Base-by-base conservation (phyloP, 2,329 filamentous ascomycete species). In the Aureobasidium sp. region DNA sequence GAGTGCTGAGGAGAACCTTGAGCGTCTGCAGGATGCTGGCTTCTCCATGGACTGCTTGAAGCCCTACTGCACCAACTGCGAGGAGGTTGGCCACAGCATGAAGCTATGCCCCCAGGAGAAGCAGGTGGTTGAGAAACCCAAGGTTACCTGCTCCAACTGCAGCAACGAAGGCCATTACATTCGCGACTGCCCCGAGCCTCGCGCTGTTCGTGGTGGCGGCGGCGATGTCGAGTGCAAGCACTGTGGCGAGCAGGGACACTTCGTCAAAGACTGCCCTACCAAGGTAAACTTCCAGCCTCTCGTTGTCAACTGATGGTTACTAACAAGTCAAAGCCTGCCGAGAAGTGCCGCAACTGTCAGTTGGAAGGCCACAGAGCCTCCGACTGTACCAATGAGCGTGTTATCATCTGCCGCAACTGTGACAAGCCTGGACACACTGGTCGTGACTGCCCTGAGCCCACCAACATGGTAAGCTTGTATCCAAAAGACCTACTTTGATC, bases 381-480 rank as follows among this genome's bases (percentile, higher is more conserved):
- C 37, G 72, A 73, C 3, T 74, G 72, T 63, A 63, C 63, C 27
- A 71, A 74, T 27, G 70, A 72, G 67, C 69, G 69, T 32, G 66
- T 68, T 32, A 66, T 73, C 27, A 67, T 63, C 47, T 74, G 73
- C 67, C 69, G 70, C 58, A 74, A 67, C 55, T 68, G 67, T 37
- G 48, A 53, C 27, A 25, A 59, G 27, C 36, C 62, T 21, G 64
- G 64, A 15, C 83, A 86, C 65, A 74, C 83, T 66, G 76, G 82
- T 61, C 79, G 81, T 41, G 84, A 88, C 61, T 91, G 88, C 65
- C 83, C 84, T 1, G 74, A 81, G 3, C 62, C 74, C 32, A 84
- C 81, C 70, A 68, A 69, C 61, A 62, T 58, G 41, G 52, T 34
- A 30, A 42, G 25, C 25, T 21, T 29, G 21, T 21, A 21, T 29